Base-by-base conservation (phyloP, 2,329 filamentous ascomycete genomes). In the Ophiostoma fasciatum region DNA sequence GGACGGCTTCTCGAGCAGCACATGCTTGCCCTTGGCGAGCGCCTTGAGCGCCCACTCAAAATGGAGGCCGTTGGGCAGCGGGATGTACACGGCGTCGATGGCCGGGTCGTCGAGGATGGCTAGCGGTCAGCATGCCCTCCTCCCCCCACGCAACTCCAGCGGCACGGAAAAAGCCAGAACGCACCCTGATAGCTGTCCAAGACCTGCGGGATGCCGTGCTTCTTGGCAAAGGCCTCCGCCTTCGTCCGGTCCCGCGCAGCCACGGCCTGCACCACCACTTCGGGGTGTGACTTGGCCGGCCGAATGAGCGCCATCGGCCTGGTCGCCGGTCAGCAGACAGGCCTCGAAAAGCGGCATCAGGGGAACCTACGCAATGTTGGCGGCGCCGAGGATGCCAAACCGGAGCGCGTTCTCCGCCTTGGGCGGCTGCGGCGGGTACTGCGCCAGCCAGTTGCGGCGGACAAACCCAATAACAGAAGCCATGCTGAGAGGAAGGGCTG, bases 1-100 rank as follows among this genome's bases (percentile, higher is more conserved):
- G 1, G 59, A 56, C 0, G 68, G 67, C 47, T 71, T 71, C 47
- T 72, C 68, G 3, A 71, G 50, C 0, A 73, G 57, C 15, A 74
- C 66, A 44, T 72, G 66, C 43, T 71, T 72, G 4, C 63, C 63
- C 4, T 59, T 60, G 17, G 51, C 45, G 17, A 73, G 50, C 4
- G 64, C 58, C 35, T 60, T 59, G 13, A 64, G 44, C 8, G 65
- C 56, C 62, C 64, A 71, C 45, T 66, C 59, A 31, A 49, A 54
- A 44, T 62, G 59, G 8, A 61, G 46, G 5, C 54, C 51, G 35
- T 56, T 56, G 6, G 62, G 61, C 4, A 71, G 53, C 7, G 64
- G 57, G 38, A 71, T 64, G 48, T 68, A 71, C 33, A 72, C 60
- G 14, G 58, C 61, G 27, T 67, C 59, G 46, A 63, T 63, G 18